Percentiles rank a stretch among this genome's conserved stretches.
These are phyloP conservation scores for Rheum nobile DNA, from an alignment of 148 eudicot species.

Conservation along the genomic window DNA sequence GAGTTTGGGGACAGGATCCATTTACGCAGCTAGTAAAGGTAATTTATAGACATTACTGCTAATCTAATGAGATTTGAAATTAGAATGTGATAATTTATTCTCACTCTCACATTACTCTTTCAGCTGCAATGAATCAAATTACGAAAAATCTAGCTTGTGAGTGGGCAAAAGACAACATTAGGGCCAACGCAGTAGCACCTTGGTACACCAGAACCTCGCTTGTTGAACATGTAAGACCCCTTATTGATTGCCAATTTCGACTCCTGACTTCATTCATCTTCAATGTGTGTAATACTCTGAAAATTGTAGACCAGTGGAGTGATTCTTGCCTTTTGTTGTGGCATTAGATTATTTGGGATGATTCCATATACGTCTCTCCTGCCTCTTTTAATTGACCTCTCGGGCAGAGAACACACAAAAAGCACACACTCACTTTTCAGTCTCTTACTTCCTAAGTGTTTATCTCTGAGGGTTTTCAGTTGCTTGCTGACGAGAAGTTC, in stretches of 20 bases:
- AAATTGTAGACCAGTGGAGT: too few species aligned
- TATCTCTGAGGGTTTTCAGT: constrained; percentile 18
- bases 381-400: not conserved
- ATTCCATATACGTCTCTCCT: not conserved
- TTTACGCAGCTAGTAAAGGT: constrained; percentile 85
- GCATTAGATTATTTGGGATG: too few species aligned
- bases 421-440: not conserved
- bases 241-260: not conserved
- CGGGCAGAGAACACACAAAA: too few species aligned
- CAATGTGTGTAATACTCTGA: not conserved
- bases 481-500: constrained; percentile 38
- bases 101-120: not conserved
- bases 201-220: constrained; percentile 12
- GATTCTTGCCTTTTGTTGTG: too few species aligned
- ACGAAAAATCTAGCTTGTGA: constrained; percentile 61
- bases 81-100: not conserved
- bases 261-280: not conserved
- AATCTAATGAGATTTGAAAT: not conserved
- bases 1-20: constrained; percentile 43
- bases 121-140: constrained; percentile 65
- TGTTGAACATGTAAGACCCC: constrained; percentile 12
- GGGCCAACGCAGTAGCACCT: constrained; percentile 15
- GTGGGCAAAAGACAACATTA: constrained; percentile 17
- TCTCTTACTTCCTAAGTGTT: not conserved
- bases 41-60: not conserved